Base-by-base conservation (phyloP, 2,329 filamentous ascomycete species). In the Nigrospora oryzae region DNA sequence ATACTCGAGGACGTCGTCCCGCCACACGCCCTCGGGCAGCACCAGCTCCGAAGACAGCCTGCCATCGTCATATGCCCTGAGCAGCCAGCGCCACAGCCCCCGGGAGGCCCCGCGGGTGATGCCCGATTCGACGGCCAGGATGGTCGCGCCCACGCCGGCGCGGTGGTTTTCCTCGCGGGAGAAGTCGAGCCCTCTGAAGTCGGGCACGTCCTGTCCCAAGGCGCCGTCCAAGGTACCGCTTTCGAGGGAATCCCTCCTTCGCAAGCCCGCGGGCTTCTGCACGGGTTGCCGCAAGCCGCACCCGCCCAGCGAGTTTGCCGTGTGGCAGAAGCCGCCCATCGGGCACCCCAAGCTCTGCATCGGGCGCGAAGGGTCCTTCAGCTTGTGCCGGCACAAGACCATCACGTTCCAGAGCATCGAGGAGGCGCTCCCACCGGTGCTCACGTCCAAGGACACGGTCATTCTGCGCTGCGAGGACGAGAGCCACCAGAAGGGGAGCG, bases 391-490 rank as follows among this genome's bases (percentile, higher is more conserved):
- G 33, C 40, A 42, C 33, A 32, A 36, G 33, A 23, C 17, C 10
- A 36, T 42, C 33, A 23, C 16, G 10, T 42, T 42, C 19, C 32
- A 23, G 13, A 34, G 17, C 13, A 42, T 42, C 17, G 40, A 42
- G 40, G 13, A 36, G 33, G 40, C 40, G 10, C 32, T 42, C 8
- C 32, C 40, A n/a, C 8, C 12, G 12, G 16, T 14, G 31, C 19
- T 38, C 7, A 19, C 40, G 13, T 2, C 16, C 17, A 33, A 19
- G 17, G 40, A 34, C 13, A 16, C 34, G 15, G 40, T 42, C 4
- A 42, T 42, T 19, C 34, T 42, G 19, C 40, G 40, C 32, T 42
- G 40, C 40, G 33, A 42, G 14, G 40, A 42, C 19, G 40, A 42
- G 40, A 42, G 40, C 40, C 40, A 42, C 40, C 33, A 35, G 13